Base-by-base conservation (phyloP, 495 filamentous ascomycete genomes). In the Penicillium crystallinum region DNA sequence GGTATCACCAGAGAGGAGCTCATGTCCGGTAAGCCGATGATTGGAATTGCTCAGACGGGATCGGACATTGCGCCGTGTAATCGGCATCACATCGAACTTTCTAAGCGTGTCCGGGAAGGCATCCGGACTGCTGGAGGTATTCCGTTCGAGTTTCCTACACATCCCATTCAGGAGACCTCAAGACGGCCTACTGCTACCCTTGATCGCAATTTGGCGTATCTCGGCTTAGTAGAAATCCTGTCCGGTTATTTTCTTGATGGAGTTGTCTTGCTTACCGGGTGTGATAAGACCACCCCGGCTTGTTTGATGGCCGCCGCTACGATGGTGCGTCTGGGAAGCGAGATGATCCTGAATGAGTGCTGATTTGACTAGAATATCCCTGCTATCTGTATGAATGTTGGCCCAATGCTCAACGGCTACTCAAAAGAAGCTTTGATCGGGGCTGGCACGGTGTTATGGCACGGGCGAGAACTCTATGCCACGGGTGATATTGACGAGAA, bases 201-300 rank as follows among this genome's bases (percentile, higher is more conserved):
- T 22, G 78, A 81, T 59, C 71, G 78, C 6, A 81, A 81, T 52
- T 47, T 81, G 54, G 74, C 73, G 11, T 80, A 80, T 63, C 60
- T 81, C 8, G 63, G 69, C 38, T 64, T 81, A 29, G 77, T 80
- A 19, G 78, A 81, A 56, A 58, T 81, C 18, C 61, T 81, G 17
- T 72, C 69, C 47, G 74, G 71, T 4, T 81, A 81, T 58, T 75
- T 75, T 2, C 64, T 81, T 46, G 78, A 81, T 55, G 78, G 77
- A 9, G 76, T 81, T 17, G 77, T 81, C 14, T 56, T 81, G 25
- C 65, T 81, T 53, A 80, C 78, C 0, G 78, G 78, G n/a, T 81
- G 78, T 64, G 78, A 81, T 52, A 81, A 81, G 64, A 81, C 76
- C 7, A 80, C 76, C 0, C 78, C 78, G 23, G 78, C 77, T 19